phyloP scores from a whole-genome alignment of 345 rosid species.

The Psidium guajava region DNA sequence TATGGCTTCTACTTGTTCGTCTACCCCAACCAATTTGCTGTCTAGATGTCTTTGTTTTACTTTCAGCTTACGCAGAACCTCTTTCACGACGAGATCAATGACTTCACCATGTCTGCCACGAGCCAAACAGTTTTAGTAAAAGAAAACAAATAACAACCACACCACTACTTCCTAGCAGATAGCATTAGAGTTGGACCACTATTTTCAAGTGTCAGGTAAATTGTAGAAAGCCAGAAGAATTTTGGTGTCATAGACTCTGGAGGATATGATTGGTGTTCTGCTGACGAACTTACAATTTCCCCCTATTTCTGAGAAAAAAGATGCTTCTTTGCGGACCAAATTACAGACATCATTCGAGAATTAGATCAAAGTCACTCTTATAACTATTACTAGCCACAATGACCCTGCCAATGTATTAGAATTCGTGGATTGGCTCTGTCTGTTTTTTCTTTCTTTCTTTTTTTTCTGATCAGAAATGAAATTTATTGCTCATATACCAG shows the following conservation, averaged over 20 bases:
- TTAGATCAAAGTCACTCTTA: neutral
- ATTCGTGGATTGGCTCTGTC: neutral
- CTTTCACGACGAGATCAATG: neutral
- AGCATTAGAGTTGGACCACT: neutral
- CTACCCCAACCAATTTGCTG: too few species aligned
- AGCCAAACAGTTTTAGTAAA: neutral
- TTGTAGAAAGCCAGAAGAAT: neutral
- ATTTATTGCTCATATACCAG: neutral
- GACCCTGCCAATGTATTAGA: neutral
- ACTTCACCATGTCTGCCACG: neutral
- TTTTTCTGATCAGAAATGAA: neutral
- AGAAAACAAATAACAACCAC: neutral
- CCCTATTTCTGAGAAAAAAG: neutral
- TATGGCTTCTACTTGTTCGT: too few species aligned
- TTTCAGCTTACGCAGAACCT: neutral
- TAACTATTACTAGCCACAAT: neutral
- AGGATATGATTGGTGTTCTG: neutral
- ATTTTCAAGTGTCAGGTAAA: neutral
- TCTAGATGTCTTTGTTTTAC: neutral
- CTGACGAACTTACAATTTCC: neutral
- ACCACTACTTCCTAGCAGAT: neutral
- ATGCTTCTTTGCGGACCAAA: fast-evolving
- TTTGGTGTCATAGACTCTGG: neutral
- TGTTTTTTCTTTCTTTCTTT: neutral
- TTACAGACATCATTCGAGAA: neutral